Evolutionary conservation across 2,329 filamentous ascomycete species (phyloP).

Genomic region (Fusarium equiseti): DNA sequence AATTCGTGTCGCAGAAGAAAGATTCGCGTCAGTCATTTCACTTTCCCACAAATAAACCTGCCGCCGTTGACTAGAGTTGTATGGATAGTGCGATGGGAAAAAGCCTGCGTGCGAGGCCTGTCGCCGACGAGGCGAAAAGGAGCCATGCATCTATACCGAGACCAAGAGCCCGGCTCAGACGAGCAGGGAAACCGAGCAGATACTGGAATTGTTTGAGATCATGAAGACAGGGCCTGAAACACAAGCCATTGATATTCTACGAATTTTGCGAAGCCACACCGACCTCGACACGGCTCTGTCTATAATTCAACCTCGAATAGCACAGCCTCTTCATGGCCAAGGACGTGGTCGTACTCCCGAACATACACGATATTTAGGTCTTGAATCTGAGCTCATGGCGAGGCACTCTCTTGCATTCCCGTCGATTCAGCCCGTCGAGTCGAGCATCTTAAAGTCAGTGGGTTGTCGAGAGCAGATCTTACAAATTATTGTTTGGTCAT

Average conservation of each 20-base stretch:
- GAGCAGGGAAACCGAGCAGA: constrained; percentile 24
- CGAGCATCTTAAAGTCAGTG: constrained; percentile 20
- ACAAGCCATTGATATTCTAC: constrained; percentile 30
- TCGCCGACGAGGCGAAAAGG: constrained; percentile 14
- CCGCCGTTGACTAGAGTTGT: not conserved
- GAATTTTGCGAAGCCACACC: constrained; percentile 15
- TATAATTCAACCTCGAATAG: constrained; percentile 10
- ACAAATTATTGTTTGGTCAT: not conserved
- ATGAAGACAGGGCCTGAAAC: constrained; percentile 14
- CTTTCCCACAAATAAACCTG: too few relatives aligned
- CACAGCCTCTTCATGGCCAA: not conserved
- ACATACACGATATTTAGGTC: constrained; percentile 3
- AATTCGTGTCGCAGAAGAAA: constrained; percentile 27
- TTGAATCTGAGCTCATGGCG: constrained; percentile 35
- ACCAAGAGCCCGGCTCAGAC: constrained; percentile 2
- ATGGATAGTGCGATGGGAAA: constrained; percentile 10
- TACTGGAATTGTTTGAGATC: constrained; percentile 16
- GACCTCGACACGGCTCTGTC: constrained; percentile 14
- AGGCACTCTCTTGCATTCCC: constrained; percentile 28
- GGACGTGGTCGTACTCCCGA: not conserved
- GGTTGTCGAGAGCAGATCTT: not conserved
- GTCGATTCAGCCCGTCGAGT: constrained; percentile 12
- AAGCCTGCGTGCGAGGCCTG: constrained; percentile 22
- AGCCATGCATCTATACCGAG: constrained; percentile 18
- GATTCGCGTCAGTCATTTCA: constrained; percentile 15